Conservation (phyloP, 208 protist genomes). For the Acanthamoeba pearcei region DNA sequence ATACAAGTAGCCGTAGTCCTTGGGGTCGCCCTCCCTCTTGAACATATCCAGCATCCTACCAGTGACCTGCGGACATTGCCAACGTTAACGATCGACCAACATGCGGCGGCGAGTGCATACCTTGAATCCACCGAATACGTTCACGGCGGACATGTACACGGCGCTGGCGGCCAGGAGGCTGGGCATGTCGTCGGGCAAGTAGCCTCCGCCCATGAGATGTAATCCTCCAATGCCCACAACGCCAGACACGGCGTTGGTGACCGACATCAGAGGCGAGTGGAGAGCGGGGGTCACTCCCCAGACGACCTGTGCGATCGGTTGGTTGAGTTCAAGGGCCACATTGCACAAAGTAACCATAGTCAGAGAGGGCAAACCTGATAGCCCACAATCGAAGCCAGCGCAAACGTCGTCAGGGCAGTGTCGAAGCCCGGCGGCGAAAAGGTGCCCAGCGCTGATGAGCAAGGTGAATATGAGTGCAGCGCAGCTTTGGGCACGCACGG, state of each 20-base stretch:
- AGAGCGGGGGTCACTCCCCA: slow-evolving; percentile 93
- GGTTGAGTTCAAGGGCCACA: too few relatives aligned
- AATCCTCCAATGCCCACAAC: slow-evolving; percentile 87
- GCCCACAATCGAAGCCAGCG: slow-evolving; percentile 44
- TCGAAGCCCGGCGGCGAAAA: slow-evolving; percentile 47
- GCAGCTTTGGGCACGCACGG: too few relatives aligned
- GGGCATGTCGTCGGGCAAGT: slow-evolving; percentile 79
- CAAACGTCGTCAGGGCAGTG: slow-evolving; percentile 41
- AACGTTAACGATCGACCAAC: not conserved
- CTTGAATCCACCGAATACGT: slow-evolving; percentile 95
- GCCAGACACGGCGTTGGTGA: slow-evolving; percentile 96
- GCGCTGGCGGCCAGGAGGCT: slow-evolving; percentile 86
- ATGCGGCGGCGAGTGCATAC: slow-evolving; percentile 77
- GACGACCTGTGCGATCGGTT: slow-evolving; percentile 74
- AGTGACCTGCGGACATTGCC: slow-evolving; percentile 7
- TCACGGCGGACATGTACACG: slow-evolving; percentile 91
- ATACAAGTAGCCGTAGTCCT: slow-evolving; percentile 85
- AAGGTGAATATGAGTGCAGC: not conserved
- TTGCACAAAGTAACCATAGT: too few relatives aligned
- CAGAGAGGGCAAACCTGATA: slow-evolving; percentile 28
- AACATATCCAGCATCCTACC: slow-evolving; percentile 74
- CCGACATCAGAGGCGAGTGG: slow-evolving; percentile 95
- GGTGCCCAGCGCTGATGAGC: not conserved
- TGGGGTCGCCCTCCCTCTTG: slow-evolving; percentile 79
- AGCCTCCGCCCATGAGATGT: slow-evolving; percentile 84